Base-by-base conservation (phyloP, 345 rosid genomes). In the Xanthoceras sorbifolium region DNA sequence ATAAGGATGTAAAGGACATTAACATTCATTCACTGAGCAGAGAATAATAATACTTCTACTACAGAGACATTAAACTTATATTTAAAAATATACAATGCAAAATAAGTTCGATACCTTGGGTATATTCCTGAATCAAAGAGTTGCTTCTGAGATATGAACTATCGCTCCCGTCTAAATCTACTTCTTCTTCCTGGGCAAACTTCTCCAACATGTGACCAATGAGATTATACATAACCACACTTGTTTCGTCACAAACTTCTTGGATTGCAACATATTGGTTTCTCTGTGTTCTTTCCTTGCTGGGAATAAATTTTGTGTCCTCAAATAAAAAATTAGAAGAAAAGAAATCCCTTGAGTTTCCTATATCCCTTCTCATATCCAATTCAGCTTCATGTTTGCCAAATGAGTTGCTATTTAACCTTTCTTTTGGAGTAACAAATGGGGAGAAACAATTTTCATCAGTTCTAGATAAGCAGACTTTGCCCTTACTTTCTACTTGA, bases 201-300 rank as follows among this genome's bases (percentile, higher is more conserved):
- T 80, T 86, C 79, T 87, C 88, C 70, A 92, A 74, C 48, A 90
- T 69, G 59, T 31, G 61, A 79, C 96, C 97, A 61, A 93, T 82
- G 17, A 95, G 82, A 77, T 90, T 81, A 85, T 90, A 87, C 22
- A 92, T 90, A 81, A 88, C 84, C 82, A 93, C 61, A 77, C 97
- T 89, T 5, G 92, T 80, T 62, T 86, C 91, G 20, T 93, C 97
- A 84, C 89, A 89, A 28, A 86, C 84, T 64, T 90, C 97, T 85
- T 95, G 99, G 80, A 95, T 71, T 23, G 86, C 74, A 12, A 95
- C 89, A 76, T 93, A 93, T 34, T 77, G 84, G 79, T 92, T 93
- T 69, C 64, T 67, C 44, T 3, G 5, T 20, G 66, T 72, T 46
- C 71, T 79, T 75, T 84, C 74, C 66, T 83, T 68, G 78, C 57